These are phyloP conservation scores for Wilcoxina mikolae DNA, from an alignment of 495 filamentous ascomycete species.

Conservation along the genomic window DNA sequence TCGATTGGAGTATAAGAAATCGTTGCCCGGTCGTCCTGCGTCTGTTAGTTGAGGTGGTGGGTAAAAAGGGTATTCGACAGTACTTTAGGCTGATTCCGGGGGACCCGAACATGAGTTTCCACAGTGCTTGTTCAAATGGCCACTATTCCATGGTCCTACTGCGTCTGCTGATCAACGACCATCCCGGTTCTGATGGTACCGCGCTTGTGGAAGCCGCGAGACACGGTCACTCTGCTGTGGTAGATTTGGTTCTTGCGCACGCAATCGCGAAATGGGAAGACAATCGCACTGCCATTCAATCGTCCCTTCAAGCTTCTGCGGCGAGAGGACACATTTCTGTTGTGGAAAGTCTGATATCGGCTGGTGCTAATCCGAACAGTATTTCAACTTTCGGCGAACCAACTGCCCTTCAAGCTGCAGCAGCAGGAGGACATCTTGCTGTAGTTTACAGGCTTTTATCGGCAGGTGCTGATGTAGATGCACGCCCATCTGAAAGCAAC, in stretches of 20 bases:
- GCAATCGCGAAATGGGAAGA: no score
- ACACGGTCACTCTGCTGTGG: no score
- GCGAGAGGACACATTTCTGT: no score
- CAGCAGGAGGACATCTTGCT: neutral
- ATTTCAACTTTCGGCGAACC: neutral
- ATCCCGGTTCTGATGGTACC: no score
- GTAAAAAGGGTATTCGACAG: neutral
- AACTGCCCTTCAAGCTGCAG: neutral
- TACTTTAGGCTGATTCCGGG: neutral
- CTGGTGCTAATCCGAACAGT: neutral
- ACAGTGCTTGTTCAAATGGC: neutral
- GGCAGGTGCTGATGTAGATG: neutral
- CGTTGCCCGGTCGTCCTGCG: conserved; percentile 8
- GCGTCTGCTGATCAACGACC: no score
- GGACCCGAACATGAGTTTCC: neutral
- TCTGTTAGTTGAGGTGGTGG: neutral
- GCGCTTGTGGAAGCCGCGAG: no score
- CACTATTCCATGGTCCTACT: no score
- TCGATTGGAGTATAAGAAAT: neutral
- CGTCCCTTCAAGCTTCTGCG: no score
- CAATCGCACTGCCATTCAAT: no score
- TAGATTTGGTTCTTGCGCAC: no score
- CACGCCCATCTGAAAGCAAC: neutral
- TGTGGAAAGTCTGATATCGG: no score
- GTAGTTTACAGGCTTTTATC: neutral